Base-by-base conservation (phyloP, 1,284 basidiomycete genomes). In the Sporisorium iseilematis-ciliati region DNA sequence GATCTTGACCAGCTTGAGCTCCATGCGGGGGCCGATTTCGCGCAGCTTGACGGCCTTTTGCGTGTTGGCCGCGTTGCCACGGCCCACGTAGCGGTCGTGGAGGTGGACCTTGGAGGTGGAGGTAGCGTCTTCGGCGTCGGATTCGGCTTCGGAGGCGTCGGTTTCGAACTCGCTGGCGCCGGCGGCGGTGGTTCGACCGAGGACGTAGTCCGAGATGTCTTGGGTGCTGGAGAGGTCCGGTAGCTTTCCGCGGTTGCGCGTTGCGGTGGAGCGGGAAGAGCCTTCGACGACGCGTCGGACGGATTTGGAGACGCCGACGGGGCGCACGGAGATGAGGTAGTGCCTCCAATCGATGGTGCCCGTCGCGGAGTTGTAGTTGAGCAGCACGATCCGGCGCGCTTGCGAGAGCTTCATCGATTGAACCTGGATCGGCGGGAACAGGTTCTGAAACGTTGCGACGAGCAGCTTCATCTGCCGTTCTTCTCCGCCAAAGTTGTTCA, bases 21-120 rank as follows among this genome's bases (percentile, higher is more conserved):
- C 97, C 90, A 99, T 91, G 78, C 97, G 88, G 29, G 97, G 97
- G 0, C 97, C 97, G 55, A 98, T 91, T 87, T 99, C 97, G 61
- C 95, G 92, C 62, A 99, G 87, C 68, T 91, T 89, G 1, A 99
- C 93, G 3, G 97, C 96, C 73, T 94, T 90, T 86, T 93, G 91
- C 83, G 92, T 90, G 2, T 94, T 95, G 85, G 92, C 93, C 82
- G 91, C 91, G 85, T 97, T 97, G 69, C 95, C 96, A 82, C 95
- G 88, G 20, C 97, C 97, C 26, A 98, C 91, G 85, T 98, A 98
- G 83, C 97, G 92, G 65, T 92, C 92, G 43, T 94, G 92, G 21
- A 99, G 88, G 70, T 92, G 90, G 7, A 99, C 91, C 16, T 85
- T 84, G 51, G 84, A 85, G 48, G 84, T 85, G 48, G 67, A 75